Percentiles rank a stretch among this genome's conserved stretches.
Evolutionary conservation across 441 rosid genomes (phyloP).

Genomic region (Kokia cookei): DNA sequence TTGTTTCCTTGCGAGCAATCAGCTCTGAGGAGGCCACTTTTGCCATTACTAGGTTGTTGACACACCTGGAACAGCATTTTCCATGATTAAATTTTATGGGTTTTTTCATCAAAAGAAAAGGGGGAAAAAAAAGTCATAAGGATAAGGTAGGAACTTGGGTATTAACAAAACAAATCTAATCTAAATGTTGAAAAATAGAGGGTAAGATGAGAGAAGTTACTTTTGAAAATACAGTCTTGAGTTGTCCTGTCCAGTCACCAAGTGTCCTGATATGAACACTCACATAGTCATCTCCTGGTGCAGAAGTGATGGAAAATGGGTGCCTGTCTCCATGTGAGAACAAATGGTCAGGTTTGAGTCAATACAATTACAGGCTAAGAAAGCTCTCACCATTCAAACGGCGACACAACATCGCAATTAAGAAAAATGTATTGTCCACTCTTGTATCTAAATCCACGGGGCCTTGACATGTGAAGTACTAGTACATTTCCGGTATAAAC

Average conservation of each 20-base stretch:
- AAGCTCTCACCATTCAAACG: constrained; percentile 56
- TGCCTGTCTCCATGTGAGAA: constrained; percentile 26
- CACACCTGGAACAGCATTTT: constrained; percentile 30
- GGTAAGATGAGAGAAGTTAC: constrained; percentile 15
- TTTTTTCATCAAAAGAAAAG: no score
- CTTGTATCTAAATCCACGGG: constrained; percentile 58
- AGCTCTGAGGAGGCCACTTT: constrained; percentile 38
- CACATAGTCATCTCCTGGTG: constrained; percentile 62
- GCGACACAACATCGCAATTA: constrained; percentile 59
- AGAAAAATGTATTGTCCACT: constrained; percentile 76
- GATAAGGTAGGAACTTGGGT: no score
- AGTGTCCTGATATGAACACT: constrained; percentile 64
- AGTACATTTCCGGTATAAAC: constrained; percentile 67
- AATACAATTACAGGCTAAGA: background rate
- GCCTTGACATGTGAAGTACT: constrained; percentile 67
- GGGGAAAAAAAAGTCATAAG: no score
- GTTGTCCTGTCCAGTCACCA: constrained; percentile 67
- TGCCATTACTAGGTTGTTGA: constrained; percentile 32
- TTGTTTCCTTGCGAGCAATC: constrained; percentile 22
- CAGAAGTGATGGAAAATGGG: constrained; percentile 72
- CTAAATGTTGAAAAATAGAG: background rate
- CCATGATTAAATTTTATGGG: no score
- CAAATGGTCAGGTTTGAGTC: background rate
- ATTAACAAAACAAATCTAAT: background rate
- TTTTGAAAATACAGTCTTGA: constrained; percentile 51